Evolutionary conservation across 2,329 filamentous ascomycete genomes (phyloP).

Genomic region (Ceratocystis ficicola): DNA sequence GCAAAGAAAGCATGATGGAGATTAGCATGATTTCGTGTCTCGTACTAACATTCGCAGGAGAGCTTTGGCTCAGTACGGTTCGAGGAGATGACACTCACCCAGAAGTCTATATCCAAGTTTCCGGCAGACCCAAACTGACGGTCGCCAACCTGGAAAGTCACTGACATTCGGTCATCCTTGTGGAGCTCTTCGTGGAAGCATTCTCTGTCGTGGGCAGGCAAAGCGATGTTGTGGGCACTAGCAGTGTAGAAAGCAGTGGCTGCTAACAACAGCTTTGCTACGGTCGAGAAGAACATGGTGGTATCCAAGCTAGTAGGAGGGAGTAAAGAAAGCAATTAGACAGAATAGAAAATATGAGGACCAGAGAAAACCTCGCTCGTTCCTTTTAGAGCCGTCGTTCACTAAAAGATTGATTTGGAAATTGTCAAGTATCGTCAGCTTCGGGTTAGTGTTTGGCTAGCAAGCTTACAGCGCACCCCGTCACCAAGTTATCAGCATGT

Average conservation of each 20-base stretch:
- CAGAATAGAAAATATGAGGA: constrained; percentile 1
- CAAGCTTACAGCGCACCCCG: neutral
- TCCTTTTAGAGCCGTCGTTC: neutral
- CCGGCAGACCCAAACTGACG: constrained; percentile 88
- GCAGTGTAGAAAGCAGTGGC: constrained; percentile 42
- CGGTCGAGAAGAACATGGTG: constrained; percentile 35
- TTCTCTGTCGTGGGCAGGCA: constrained; percentile 84
- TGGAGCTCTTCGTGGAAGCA: constrained; percentile 95
- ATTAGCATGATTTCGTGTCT: neutral
- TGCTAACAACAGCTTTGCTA: constrained; percentile 35
- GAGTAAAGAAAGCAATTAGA: neutral
- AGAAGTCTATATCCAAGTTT: constrained; percentile 95
- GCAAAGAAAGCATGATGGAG: neutral
- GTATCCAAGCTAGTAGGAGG: neutral
- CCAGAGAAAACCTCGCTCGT: neutral
- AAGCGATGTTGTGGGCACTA: constrained; percentile 87
- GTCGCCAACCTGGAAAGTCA: constrained; percentile 96
- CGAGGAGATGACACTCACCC: constrained; percentile 46
- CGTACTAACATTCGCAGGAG: neutral
- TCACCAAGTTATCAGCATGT: neutral
- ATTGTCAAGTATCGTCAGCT: constrained; percentile 4
- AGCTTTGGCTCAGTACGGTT: neutral
- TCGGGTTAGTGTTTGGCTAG: neutral
- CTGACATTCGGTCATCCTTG: constrained; percentile 93
- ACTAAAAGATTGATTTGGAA: neutral